Evolutionary conservation across 2,329 filamentous ascomycete genomes (phyloP).

Genomic region (Penicillium concentricum): DNA sequence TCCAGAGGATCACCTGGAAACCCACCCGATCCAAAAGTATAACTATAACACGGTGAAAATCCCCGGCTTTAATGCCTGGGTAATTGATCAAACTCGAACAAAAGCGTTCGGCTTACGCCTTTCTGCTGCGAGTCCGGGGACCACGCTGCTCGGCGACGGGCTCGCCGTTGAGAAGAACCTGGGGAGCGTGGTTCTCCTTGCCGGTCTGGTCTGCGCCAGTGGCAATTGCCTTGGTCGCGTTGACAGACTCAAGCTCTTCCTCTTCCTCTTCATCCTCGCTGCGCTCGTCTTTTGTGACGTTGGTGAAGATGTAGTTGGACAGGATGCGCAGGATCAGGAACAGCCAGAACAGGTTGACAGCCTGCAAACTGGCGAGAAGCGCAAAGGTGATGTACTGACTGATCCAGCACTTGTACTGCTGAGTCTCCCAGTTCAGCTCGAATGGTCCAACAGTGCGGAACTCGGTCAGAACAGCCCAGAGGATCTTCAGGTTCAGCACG

Average conservation of each 20-base stretch:
- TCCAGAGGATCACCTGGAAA: slow-evolving; percentile 2
- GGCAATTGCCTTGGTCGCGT: slow-evolving; percentile 25
- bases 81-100: background rate
- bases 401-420: slow-evolving; percentile 51
- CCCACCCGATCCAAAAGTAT: slow-evolving; percentile 2
- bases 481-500: slow-evolving; percentile 54
- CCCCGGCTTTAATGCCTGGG: background rate
- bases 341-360: slow-evolving; percentile 49
- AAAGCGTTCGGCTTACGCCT: slow-evolving; percentile 11
- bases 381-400: slow-evolving; percentile 48
- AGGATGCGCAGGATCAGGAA: slow-evolving; percentile 47
- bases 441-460: slow-evolving; percentile 50
- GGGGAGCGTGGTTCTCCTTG: slow-evolving; percentile 34
- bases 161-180: slow-evolving; percentile 42
- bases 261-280: slow-evolving; percentile 49
- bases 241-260: slow-evolving; percentile 28
- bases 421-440: slow-evolving; percentile 49
- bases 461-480: slow-evolving; percentile 48
- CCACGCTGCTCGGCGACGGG: slow-evolving; percentile 29
- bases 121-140: slow-evolving; percentile 28
- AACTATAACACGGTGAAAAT: slow-evolving; percentile 7
- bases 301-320: slow-evolving; percentile 43
- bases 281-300: slow-evolving; percentile 42
- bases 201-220: slow-evolving; percentile 27
- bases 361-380: slow-evolving; percentile 46